Evolutionary conservation across 495 filamentous ascomycete genomes (phyloP), one percentile per base, ranked within the genome.

Genomic region (Thermothielavioides terrestris): DNA sequence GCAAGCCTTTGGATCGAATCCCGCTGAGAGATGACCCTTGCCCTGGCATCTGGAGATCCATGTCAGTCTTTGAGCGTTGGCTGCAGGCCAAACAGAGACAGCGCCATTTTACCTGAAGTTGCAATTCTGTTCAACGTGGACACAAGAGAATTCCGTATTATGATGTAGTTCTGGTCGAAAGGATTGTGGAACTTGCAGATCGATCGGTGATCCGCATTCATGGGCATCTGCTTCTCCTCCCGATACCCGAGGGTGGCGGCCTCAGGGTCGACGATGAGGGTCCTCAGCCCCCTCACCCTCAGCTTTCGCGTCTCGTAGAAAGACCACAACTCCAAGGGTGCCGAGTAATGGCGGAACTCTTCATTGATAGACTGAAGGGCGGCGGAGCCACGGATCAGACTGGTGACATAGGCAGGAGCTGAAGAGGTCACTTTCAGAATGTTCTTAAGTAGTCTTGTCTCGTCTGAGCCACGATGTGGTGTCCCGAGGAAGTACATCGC

Each of bases 291-390:
- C 8, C 27, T 28, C 7, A 54, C 41, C 38, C 17, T 58, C 17
- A 51, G 44, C 8, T 25, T 10, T 62, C 69, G n/a, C 20, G 50
- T 34, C 50, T 76, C 74, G 31, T 71, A 77, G 52, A 76, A 76
- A 8, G 74, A 74, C 27, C 59, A 64, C 0, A 77, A 46, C 1
- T 54, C 41, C 2, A 75, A 25, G n/a, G 61, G 52, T 4, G 28
- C 53, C 9, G 62, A 53, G 28, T 64, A 38, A 21, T 69, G 54
- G 8, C 69, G 62, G 52, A 77, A 77, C 20, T 71, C 62, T 23
- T 76, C 72, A 40, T 77, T 77, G 28, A 76, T 64, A 0, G 52
- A 45, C 44, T 74, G 53, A 1, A 58, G 21, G 9, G 52, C 52
- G 5, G 36, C 43, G 1, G 68, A 72, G 25, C 58, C 55, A n/a